Base-by-base conservation (phyloP, 2,329 filamentous ascomycete species). In the Aspergillus sp. region DNA sequence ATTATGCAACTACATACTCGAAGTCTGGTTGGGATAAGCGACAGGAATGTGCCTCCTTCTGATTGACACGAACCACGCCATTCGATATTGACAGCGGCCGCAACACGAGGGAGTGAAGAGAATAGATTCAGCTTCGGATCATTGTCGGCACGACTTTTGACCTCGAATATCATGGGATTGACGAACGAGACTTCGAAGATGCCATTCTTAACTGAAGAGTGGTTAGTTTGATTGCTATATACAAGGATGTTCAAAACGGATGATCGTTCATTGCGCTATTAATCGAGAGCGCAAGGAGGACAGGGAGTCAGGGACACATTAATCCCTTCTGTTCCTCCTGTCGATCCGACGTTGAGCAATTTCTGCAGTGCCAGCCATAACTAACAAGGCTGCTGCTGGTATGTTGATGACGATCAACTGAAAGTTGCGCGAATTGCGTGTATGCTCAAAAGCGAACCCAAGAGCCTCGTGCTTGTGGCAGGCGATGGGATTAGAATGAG, bases 371-470 rank as follows among this genome's bases (percentile, higher is more conserved):
- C 27, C 27, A 31, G 27, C 27, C 27, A 9, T 31, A 9, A 31
- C 9, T 31, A 4, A 8, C 2, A 31, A 31, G 27, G 27, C 9
- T 31, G 27, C 8, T 37, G 52, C 12, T 37, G 52, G 45, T 19
- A 58, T 55, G 53, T 27, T 51, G 15, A 39, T 50, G 41, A 12
- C 46, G 19, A 50, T 21, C 44, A 50, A 44, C 21, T 47, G 43
- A 31, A 37, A 23, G 35, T 35, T 33, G 27, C 23, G 8, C 7
- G 6, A 24, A 19, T 12, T 23, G 17, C 19, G 19, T 77, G 72
- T 77, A 67, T 73, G 75, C 75, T 75, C 73, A 73, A 77, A 48
- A 76, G 75, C 75, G 75, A 78, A 78, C 73, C 75, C 73, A 70
- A 66, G 65, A 63, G 24, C 39, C 70, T 71, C 68, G 67, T 68